Percentiles rank a stretch among this genome's conserved stretches.
These are phyloP conservation scores for Petunia hybrid DNA, from an alignment of 305 asterid species.

Conservation along the genomic window DNA sequence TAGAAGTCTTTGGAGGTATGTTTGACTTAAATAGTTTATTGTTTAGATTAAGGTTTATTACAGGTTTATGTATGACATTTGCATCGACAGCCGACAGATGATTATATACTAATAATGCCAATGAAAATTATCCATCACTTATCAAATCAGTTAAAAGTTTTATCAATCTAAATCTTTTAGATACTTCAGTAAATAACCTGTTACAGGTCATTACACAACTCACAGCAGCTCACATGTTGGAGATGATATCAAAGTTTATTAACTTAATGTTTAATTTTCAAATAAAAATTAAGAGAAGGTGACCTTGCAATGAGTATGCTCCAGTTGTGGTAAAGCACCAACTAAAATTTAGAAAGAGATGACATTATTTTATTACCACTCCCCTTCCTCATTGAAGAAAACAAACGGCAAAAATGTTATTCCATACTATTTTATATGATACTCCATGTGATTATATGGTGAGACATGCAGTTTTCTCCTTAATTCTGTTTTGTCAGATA, in stretches of 20 bases:
- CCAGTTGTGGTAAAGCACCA: conserved; percentile 29
- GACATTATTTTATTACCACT: not conserved
- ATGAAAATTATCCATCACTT: not conserved
- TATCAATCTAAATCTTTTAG: not conserved
- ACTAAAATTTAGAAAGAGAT: conserved; percentile 11
- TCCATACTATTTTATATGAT: too few species aligned
- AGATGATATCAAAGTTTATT: not conserved
- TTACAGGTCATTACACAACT: not conserved
- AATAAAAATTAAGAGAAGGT: not conserved
- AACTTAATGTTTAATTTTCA: not conserved
- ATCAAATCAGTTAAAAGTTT: not conserved
- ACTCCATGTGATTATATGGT: too few species aligned
- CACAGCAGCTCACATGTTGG: not conserved
- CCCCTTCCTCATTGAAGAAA: not conserved
- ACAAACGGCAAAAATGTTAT: too few species aligned
- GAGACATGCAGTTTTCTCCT: too few species aligned
- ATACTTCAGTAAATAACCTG: not conserved
- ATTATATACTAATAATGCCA: too few species aligned
- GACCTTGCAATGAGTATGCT: conserved; percentile 16
- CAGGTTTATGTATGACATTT: too few species aligned
- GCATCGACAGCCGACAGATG: too few species aligned
- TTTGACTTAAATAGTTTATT: too few species aligned
- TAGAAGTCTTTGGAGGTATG: too few species aligned
- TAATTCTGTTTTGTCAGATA: too few species aligned
- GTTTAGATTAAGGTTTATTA: too few species aligned